These are phyloP conservation scores for Ploettnerulaceae sp. DNA, from an alignment of 2,329 filamentous ascomycete genomes.

Conservation along the genomic window DNA sequence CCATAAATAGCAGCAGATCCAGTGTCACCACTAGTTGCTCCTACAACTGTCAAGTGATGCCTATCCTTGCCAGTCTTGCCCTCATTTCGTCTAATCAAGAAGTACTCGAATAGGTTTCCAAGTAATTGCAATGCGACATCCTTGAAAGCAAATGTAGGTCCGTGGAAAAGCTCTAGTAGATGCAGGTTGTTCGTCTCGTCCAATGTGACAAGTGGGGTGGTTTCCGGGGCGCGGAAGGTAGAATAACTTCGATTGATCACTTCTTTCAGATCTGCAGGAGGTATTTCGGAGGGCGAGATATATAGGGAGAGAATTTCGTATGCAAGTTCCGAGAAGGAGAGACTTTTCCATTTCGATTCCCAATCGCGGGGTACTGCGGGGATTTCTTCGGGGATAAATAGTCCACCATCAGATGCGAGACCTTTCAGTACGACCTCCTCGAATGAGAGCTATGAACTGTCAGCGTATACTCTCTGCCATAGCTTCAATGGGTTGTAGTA, in stretches of 20 bases:
- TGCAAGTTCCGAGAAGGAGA: constrained; percentile 76
- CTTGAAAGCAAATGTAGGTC: constrained; percentile 93
- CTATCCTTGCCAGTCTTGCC: constrained; percentile 56
- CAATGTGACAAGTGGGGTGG: constrained; percentile 75
- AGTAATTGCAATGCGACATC: constrained; percentile 91
- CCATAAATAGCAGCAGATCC: constrained; percentile 96
- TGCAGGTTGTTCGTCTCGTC: constrained; percentile 68
- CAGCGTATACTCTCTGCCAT: constrained; percentile 17
- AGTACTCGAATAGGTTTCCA: constrained; percentile 94
- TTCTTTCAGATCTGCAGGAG: constrained; percentile 68
- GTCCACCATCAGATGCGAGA: constrained; percentile 9
- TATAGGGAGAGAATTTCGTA: constrained; percentile 83
- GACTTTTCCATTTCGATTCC: constrained; percentile 67
- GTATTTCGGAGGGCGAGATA: constrained; percentile 80
- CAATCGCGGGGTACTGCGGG: constrained; percentile 59
- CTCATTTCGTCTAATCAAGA: constrained; percentile 68
- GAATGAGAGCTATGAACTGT: constrained; percentile 66
- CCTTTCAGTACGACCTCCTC: constrained; percentile 65
- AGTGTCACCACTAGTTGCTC: constrained; percentile 83
- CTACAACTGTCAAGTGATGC: constrained; percentile 81
- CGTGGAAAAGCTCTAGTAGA: constrained; percentile 92
- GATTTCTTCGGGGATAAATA: constrained; percentile 41
- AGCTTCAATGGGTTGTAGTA: constrained; percentile 35
- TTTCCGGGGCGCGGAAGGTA: constrained; percentile 76
- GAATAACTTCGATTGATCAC: constrained; percentile 84